These are phyloP conservation scores for Lycium ferocissimum DNA, from an alignment of 257 asterid species.

Conservation along the genomic window DNA sequence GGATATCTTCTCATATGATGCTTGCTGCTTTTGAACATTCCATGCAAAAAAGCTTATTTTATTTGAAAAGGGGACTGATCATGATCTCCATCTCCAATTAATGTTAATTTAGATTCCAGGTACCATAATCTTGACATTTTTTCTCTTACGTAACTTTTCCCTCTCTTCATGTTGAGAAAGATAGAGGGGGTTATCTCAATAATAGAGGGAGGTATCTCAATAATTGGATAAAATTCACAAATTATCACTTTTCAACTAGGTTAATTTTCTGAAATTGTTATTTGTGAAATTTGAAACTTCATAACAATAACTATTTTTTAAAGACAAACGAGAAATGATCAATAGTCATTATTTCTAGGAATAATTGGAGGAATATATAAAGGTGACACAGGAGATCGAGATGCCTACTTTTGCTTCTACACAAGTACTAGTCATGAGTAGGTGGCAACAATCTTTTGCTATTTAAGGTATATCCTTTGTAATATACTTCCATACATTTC, in stretches of 20 bases:
- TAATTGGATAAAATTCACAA: too few relatives aligned
- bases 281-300: too few relatives aligned
- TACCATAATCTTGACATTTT: conserved; percentile 33
- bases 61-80: neutral
- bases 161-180: neutral
- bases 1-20: conserved; percentile 26
- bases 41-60: conserved; percentile 33
- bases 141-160: neutral
- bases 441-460: neutral
- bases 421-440: neutral
- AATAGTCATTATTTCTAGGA: too few relatives aligned
- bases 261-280: too few relatives aligned
- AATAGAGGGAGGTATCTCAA: too few relatives aligned
- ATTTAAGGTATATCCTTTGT: conserved; percentile 31
- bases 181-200: too few relatives aligned
- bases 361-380: neutral
- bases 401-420: neutral
- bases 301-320: too few relatives aligned
- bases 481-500: conserved; percentile 27
- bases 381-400: neutral
- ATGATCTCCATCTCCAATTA: neutral
- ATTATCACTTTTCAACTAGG: too few relatives aligned
- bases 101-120: conserved; percentile 30
- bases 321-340: too few relatives aligned
- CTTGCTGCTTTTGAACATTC: conserved; percentile 27